Percentiles rank a stretch among this genome's conserved stretches.
Evolutionary conservation across 768 basidiomycete genomes (phyloP).

Genomic region (Asterophora parasitica): DNA sequence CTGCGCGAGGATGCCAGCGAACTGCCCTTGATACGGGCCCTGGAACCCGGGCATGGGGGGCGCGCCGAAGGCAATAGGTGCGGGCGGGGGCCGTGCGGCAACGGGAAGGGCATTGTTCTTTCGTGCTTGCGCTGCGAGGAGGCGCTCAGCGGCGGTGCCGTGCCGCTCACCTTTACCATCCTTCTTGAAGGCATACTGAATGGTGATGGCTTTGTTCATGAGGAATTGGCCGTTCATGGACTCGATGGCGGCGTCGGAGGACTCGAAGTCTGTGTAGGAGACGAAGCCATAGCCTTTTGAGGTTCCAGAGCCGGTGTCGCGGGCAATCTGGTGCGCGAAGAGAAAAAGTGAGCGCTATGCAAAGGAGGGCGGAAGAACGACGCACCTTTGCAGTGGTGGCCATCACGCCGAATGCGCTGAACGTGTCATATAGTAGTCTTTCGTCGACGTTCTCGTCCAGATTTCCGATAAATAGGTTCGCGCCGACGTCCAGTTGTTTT

Average conservation of each 20-base stretch:
- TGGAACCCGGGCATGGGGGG: slow-evolving; percentile 66
- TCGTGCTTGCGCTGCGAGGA: slow-evolving; percentile 91
- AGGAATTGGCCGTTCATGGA: slow-evolving; percentile 97
- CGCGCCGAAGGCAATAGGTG: slow-evolving; percentile 67
- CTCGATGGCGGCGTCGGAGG: slow-evolving; percentile 93
- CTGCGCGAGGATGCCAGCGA: slow-evolving; percentile 81
- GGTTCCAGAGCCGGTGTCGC: slow-evolving; percentile 76
- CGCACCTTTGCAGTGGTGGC: slow-evolving; percentile 84
- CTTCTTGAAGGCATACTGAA: slow-evolving; percentile 99
- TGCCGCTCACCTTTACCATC: slow-evolving; percentile 98
- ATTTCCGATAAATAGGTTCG: slow-evolving; percentile 95
- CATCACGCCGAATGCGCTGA: slow-evolving; percentile 91
- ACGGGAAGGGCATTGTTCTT: slow-evolving; percentile 91
- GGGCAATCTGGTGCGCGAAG: slow-evolving; percentile 65
- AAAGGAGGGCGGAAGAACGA: slow-evolving; percentile 13
- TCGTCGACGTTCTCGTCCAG: slow-evolving; percentile 96
- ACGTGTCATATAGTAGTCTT: slow-evolving; percentile 87
- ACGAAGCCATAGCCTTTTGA: slow-evolving; percentile 99
- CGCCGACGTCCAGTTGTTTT: slow-evolving; percentile 96
- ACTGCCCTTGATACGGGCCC: slow-evolving; percentile 86
- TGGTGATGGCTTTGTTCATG: slow-evolving; percentile 96
- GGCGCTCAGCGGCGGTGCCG: slow-evolving; percentile 93
- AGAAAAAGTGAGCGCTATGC: slow-evolving; percentile 2
- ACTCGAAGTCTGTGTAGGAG: slow-evolving; percentile 95
- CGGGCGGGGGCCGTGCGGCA: slow-evolving; percentile 68